phyloP scores from a whole-genome alignment of 306 rosid species.

The Luffa aegyptiaca region DNA sequence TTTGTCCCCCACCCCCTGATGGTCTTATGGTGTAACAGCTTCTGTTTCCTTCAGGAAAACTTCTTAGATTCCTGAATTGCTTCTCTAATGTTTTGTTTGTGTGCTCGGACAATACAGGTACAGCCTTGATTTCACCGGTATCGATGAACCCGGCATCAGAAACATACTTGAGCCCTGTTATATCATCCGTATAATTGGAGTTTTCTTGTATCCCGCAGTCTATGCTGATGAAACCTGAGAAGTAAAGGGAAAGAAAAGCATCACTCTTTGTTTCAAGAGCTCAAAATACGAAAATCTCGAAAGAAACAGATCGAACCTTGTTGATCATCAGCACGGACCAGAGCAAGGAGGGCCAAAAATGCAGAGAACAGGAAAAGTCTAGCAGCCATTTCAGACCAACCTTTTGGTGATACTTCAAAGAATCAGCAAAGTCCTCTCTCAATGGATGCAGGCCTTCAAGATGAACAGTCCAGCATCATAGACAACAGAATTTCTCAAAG shows the following conservation, averaged over 20 bases:
- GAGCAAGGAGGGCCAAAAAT: background rate
- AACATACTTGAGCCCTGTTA: conserved; percentile 2
- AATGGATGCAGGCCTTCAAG: background rate
- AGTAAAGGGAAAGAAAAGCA: background rate
- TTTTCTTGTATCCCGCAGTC: conserved; percentile 12
- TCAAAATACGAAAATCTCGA: background rate
- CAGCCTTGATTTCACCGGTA: background rate
- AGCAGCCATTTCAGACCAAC: background rate
- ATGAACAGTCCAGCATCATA: background rate
- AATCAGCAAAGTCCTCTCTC: background rate
- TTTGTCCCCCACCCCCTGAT: background rate
- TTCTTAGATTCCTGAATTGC: conserved; percentile 11
- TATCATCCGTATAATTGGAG: background rate
- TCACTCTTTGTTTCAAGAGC: background rate
- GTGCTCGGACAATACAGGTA: background rate
- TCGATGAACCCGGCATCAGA: conserved; percentile 9
- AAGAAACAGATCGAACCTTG: background rate
- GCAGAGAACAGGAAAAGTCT: background rate
- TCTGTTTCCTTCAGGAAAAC: conserved; percentile 14
- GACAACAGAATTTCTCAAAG: background rate
- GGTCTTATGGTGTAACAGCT: conserved; percentile 21
- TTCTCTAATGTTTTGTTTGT: background rate
- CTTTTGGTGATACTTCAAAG: background rate
- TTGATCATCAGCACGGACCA: background rate
- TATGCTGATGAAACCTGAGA: conserved; percentile 14